Percentiles rank a stretch among this genome's conserved stretches.
Evolutionary conservation across 495 filamentous ascomycete genomes (phyloP).

Genomic region (Usnea hakonensis): DNA sequence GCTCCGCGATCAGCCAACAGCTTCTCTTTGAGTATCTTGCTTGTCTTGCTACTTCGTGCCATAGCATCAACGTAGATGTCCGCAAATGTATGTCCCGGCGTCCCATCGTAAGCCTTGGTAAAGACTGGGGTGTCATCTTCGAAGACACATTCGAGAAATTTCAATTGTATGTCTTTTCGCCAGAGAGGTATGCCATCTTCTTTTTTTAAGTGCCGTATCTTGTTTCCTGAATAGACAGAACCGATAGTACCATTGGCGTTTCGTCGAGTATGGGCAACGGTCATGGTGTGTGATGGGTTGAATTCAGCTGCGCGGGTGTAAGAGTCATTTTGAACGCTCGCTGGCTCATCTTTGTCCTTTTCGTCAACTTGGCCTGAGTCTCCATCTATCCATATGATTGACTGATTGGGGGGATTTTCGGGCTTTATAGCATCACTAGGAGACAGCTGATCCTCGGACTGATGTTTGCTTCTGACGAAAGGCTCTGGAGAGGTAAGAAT

Average conservation of each 20-base stretch:
- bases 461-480: constrained; percentile 6
- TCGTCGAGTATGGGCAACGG: constrained; percentile 52
- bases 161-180: constrained; percentile 95
- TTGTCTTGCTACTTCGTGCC: constrained; percentile 97
- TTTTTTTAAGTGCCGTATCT: constrained; percentile 93
- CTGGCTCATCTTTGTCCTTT: constrained; percentile 14
- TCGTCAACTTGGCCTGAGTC: constrained; percentile 5
- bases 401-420: constrained; percentile 4
- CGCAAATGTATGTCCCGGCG: constrained; percentile 75
- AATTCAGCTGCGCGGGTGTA: constrained; percentile 36
- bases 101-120: constrained; percentile 67
- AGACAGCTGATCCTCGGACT: constrained; percentile 1
- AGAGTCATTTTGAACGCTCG: constrained; percentile 38
- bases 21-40: constrained; percentile 96
- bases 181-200: constrained; percentile 94
- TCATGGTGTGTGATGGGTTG: constrained; percentile 38
- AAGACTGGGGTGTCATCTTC: constrained; percentile 79
- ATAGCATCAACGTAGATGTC: constrained; percentile 98
- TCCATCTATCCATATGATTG: constrained; percentile 20
- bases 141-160: constrained; percentile 88
- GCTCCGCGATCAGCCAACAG: constrained; percentile 84
- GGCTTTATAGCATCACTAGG: constrained; percentile 9
- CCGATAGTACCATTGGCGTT: constrained; percentile 60
- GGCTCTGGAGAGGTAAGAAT: constrained; percentile 18
- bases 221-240: constrained; percentile 76